Base-by-base conservation (phyloP, 441 rosid genomes). In the Manihot esculenta region DNA sequence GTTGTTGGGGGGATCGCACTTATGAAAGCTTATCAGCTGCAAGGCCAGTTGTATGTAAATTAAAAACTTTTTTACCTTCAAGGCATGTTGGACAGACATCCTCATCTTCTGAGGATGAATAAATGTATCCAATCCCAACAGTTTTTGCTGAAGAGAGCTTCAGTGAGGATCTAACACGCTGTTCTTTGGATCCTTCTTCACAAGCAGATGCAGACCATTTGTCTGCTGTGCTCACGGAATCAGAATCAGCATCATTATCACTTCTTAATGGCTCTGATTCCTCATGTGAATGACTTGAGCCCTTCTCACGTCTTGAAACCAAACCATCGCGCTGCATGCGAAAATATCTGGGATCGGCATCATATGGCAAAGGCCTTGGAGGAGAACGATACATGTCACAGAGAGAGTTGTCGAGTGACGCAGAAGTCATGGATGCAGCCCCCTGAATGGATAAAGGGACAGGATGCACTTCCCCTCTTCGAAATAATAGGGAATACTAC, bases 11-110 rank as follows among this genome's bases (percentile, higher is more conserved):
- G 41, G 41, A 6, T 5, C 1, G 4, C 33, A 30, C 33, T 1
- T 27, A 49, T 15, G 38, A 33, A 44, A n/a, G 13, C 27, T 2
- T 15, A 42, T 9, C 8, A 4, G 35, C 15, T n/a, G 53, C 48
- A 59, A 60, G 33, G 33, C 33, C 33, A 30, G 33, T 30, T 30
- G 33, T 30, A 63, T 56, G 44, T 45, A 62, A 41, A 65, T 54
- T 21, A 67, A 42, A 67, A 77, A 62, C 67, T 66, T 30, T 66
- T 30, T 71, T 85, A 92, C 97, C 98, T 79, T 94, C 98, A 63
- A 94, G 97, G 81, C 97, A 91, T 51, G 97, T 94, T 56, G 97
- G 97, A 56, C 98, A 94, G 62, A 84, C 84, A 78, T 94, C 97
- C 79, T 91, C 98, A 24, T 94, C 97, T 74, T 91, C 97, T 51